phyloP scores from a whole-genome alignment of 2,329 filamentous ascomycete genomes.

The Corynespora cassiicola region DNA sequence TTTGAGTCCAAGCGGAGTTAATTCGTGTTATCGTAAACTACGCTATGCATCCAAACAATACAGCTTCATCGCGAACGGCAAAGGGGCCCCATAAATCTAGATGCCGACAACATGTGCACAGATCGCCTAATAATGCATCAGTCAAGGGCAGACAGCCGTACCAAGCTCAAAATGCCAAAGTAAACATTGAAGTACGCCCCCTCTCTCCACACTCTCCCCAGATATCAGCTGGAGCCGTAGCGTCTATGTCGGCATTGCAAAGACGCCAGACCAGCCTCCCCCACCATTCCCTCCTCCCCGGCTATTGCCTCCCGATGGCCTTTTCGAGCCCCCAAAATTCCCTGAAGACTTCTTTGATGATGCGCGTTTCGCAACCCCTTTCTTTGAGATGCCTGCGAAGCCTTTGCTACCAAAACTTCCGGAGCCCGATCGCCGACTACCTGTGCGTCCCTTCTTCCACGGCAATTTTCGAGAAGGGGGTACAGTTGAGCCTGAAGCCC shows the following conservation, averaged over 20 bases:
- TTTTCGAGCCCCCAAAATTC: slow-evolving; percentile 1
- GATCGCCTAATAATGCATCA: slow-evolving; percentile 2
- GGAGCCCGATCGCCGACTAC: slow-evolving; percentile 7
- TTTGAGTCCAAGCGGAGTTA: too few species aligned
- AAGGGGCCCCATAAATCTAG: too few species aligned
- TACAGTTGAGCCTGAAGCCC: slow-evolving; percentile 1
- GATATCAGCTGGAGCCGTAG: neutral
- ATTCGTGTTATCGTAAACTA: too few species aligned
- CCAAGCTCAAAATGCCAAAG: slow-evolving; percentile 2
- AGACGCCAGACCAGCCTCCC: slow-evolving; percentile 9
- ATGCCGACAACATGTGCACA: slow-evolving; percentile 2
- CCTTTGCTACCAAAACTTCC: slow-evolving; percentile 3
- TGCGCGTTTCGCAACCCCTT: slow-evolving; percentile 8
- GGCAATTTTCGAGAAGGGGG: slow-evolving; percentile 2
- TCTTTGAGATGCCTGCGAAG: slow-evolving; percentile 13
- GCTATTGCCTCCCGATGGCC: slow-evolving; percentile 9
- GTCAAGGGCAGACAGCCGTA: slow-evolving; percentile 2
- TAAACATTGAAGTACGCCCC: too few species aligned
- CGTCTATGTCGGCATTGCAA: slow-evolving; percentile 18
- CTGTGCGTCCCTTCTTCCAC: slow-evolving; percentile 1
- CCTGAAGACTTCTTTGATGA: slow-evolving; percentile 4
- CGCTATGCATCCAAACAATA: too few species aligned
- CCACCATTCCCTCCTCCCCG: slow-evolving; percentile 3
- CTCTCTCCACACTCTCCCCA: neutral
- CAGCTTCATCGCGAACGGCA: too few species aligned